phyloP scores from a whole-genome alignment of 345 rosid genomes.

The Lumnitzera littorea region DNA sequence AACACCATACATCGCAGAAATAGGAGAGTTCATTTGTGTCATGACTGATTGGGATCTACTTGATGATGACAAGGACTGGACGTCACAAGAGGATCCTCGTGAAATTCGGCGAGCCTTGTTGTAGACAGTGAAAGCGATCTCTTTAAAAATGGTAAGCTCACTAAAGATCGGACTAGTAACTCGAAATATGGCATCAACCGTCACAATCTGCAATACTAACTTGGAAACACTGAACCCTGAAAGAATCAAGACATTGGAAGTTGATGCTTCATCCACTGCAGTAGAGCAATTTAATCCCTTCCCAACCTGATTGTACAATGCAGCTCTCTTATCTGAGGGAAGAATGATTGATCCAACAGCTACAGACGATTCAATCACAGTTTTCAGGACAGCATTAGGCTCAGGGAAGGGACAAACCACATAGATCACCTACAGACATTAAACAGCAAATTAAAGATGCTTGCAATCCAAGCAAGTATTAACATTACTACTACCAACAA shows the following conservation, averaged over 20 bases:
- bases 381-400: constrained; percentile 80
- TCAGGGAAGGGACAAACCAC: constrained; percentile 99
- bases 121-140: constrained; percentile 90
- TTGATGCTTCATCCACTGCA: constrained; percentile 83
- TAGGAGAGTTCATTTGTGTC: constrained; percentile 47
- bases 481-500: background rate
- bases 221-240: constrained; percentile 85
- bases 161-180: constrained; percentile 79
- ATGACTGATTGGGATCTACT: constrained; percentile 61
- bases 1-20: constrained; percentile 64
- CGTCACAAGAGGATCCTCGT: constrained; percentile 60
- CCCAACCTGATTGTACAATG: constrained; percentile 71
- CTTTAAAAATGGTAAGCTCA: constrained; percentile 86
- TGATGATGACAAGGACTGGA: constrained; percentile 50
- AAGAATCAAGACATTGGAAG: constrained; percentile 69
- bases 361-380: constrained; percentile 78
- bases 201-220: constrained; percentile 80
- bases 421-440: constrained; percentile 65
- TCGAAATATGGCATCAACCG: constrained; percentile 88
- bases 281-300: constrained; percentile 80
- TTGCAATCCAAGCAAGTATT: too few relatives aligned
- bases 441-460: background rate
- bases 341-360: constrained; percentile 70
- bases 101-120: constrained; percentile 89
- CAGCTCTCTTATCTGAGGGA: constrained; percentile 58